Conservation (phyloP, 2,329 filamentous ascomycete species). For the Colletotrichum tropicale region DNA sequence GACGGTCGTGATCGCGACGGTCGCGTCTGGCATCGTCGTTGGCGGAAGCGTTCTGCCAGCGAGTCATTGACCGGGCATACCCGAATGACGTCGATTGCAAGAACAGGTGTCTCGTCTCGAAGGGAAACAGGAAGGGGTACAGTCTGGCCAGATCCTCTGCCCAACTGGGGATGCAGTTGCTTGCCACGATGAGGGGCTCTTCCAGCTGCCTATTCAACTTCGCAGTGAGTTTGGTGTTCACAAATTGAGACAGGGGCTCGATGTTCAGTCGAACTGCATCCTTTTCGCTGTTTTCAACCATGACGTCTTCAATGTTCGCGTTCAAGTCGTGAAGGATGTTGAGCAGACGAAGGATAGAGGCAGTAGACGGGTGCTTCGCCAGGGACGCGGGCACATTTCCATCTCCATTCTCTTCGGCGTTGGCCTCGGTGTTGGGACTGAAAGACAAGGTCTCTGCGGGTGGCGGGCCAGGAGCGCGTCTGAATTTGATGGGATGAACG, state of each 20-base stretch:
- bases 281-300: constrained; percentile 71
- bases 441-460: constrained; percentile 74
- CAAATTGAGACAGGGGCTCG: constrained; percentile 90
- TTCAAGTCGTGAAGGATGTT: constrained; percentile 93
- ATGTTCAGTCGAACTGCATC: constrained; percentile 72
- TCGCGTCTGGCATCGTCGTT: constrained; percentile 82
- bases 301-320: constrained; percentile 88
- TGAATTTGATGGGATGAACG: constrained; percentile 91
- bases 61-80: constrained; percentile 94
- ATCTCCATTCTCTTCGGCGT: constrained; percentile 57
- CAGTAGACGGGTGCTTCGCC: constrained; percentile 81
- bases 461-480: constrained; percentile 81
- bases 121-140: constrained; percentile 97
- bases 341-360: constrained; percentile 85
- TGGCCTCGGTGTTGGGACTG: constrained; percentile 50
- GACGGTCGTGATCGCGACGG: constrained; percentile 80
- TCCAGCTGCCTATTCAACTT: constrained; percentile 97
- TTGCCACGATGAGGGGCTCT: constrained; percentile 95
- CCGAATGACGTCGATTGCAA: constrained; percentile 97
- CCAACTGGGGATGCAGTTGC: constrained; percentile 94
- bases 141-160: constrained; percentile 91
- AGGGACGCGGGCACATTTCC: constrained; percentile 76
- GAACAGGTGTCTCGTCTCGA: constrained; percentile 96
- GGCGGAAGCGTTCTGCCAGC: constrained; percentile 92
- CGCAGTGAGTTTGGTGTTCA: constrained; percentile 97